These are phyloP conservation scores for Phaeoacremonium minimum DNA, from an alignment of 2,329 filamentous ascomycete genomes.

Conservation along the genomic window DNA sequence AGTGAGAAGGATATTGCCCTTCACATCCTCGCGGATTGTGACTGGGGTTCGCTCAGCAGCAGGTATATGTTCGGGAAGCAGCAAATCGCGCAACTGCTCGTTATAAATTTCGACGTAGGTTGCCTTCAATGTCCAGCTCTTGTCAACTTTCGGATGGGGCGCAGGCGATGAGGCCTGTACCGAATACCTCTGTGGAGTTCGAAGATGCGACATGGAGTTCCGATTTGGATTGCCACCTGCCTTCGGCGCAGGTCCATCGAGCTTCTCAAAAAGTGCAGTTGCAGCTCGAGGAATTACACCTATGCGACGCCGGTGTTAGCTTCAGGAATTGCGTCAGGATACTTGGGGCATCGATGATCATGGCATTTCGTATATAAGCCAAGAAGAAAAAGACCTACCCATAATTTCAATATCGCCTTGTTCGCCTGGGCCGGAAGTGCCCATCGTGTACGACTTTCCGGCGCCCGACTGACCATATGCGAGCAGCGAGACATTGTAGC, in stretches of 20 bases:
- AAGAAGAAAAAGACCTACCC: slow-evolving; percentile 63
- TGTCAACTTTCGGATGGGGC: slow-evolving; percentile 49
- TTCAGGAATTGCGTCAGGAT: background rate
- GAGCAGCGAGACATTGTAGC: slow-evolving; percentile 96
- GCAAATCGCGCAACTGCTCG: slow-evolving; percentile 85
- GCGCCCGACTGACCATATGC: slow-evolving; percentile 97
- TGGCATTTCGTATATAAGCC: no score
- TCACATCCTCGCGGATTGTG: slow-evolving; percentile 90
- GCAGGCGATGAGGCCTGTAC: slow-evolving; percentile 32
- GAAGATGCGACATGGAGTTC: slow-evolving; percentile 70
- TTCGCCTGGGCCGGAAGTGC: slow-evolving; percentile 81
- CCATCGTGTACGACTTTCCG: slow-evolving; percentile 99
- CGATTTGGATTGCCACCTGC: slow-evolving; percentile 46
- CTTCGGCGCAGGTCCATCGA: slow-evolving; percentile 52
- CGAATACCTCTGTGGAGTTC: slow-evolving; percentile 76
- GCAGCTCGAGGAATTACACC: slow-evolving; percentile 95
- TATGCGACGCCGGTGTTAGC: slow-evolving; percentile 27
- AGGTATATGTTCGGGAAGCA: slow-evolving; percentile 72
- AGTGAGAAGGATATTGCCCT: slow-evolving; percentile 90
- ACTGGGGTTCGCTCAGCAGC: slow-evolving; percentile 69
- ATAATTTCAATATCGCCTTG: slow-evolving; percentile 67
- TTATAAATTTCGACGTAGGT: slow-evolving; percentile 99
- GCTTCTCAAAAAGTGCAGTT: slow-evolving; percentile 78
- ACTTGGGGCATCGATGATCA: no score
- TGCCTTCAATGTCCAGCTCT: slow-evolving; percentile 86